Base-by-base conservation (phyloP, 1,284 basidiomycete species). In the Naganishia sp. region DNA sequence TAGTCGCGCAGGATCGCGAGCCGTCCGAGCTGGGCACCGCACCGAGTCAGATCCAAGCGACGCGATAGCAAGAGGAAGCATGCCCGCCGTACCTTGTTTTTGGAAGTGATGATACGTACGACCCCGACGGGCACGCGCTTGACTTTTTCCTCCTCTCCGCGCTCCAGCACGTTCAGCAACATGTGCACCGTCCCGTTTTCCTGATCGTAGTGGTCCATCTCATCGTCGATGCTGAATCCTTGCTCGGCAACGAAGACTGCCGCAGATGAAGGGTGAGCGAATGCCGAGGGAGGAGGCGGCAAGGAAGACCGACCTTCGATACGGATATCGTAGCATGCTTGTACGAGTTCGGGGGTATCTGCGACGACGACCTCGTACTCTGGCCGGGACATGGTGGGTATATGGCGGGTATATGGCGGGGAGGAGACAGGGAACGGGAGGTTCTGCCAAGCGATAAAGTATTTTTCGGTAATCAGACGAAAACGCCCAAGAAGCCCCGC, bases 201-300 rank as follows among this genome's bases (percentile, higher is more conserved):
- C 49, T 59, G 28, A 55, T 59, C 53, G 61, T 61, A 55, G 18
- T 45, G n/a, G 39, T 60, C 63, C 39, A 55, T 44, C 46, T 63
- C 61, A 39, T 54, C 60, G 36, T 53, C 57, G 44, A 55, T 46
- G 28, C 25, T 48, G 63, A 73, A 55, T 44, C 78, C 77, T 71
- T 79, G 77, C 68, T 79, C 78, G 7, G 77, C 74, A 10, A 72
- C 70, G 59, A 80, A 80, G 16, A 80, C 78, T 78, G 66, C 11
- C 28, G 28, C 28, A 28, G 23, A 21, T 50, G 2, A 7, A 21
- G 50, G 65, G 13, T 59, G 6, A 56, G 31, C 13, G 3, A 28
- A 13, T 43, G 25, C 6, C n/a, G n/a, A 28, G 6, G 36, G 11
- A 9, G 43, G 36, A 9, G 43, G 36, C n/a, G 25, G 13, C 11